Evolutionary conservation across 1,284 basidiomycete genomes (phyloP), one percentile per base, ranked within the genome.

Genomic region (Kwoniella shivajii): DNA sequence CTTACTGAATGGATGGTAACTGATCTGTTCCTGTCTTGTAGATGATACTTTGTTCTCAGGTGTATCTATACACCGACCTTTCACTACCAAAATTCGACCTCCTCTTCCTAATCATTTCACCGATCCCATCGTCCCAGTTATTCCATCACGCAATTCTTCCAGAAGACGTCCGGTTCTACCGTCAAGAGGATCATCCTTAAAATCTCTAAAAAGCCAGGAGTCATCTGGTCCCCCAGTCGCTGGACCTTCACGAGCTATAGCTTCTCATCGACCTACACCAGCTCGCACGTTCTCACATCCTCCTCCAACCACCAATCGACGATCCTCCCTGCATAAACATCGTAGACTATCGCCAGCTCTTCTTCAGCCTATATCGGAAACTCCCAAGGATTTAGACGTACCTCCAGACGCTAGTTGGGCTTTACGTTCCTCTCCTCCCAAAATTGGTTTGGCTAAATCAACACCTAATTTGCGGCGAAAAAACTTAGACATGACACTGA

Each of bases 281-380:
- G 43, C 37, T 11, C 45, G 53, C 10, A 43, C 33, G 6, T 39
- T 48, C 31, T 55, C 53, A 6, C 53, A 55, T 22, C 53, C 53
- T 18, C 53, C 53, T 6, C 42, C 44, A 1, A 16, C 31, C 27
- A 30, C 45, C 20, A 10, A 37, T 10, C 20, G 26, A 6, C 39
- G 51, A 31, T 39, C 51, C 1, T 49, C 53, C 9, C 30, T 42
- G 38, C 22, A 33, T 4, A 38, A 31, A 13, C 47, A 55, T 16
- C 31, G 43, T 33, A 13, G 45, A 13, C 13, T 55, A 4, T 48
- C 53, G 22, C 53, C 53, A 16, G 38, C 43, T 10, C 53, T 46
- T 4, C 29, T 59, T 14, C 57, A 55, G 9, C 38, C 57, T 20
- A 59, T 59, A 26, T 54, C 57, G 20, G 57, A 59, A 39, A 59